Conservation (phyloP, 2,329 filamentous ascomycete genomes). For the Cladosporium sp. region DNA sequence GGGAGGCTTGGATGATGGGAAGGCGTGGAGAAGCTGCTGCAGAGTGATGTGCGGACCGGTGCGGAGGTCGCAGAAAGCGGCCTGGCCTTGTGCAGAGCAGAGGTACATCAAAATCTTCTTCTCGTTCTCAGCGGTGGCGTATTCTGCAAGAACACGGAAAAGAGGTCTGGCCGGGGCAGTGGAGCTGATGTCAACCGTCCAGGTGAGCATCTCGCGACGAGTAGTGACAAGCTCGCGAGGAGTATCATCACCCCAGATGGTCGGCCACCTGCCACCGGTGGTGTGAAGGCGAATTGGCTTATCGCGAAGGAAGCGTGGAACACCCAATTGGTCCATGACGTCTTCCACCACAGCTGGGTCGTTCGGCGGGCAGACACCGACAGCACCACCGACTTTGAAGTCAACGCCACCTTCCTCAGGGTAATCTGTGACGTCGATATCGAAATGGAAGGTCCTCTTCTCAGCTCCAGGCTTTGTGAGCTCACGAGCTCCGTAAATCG, state of each 20-base stretch:
- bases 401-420: slow-evolving; percentile 79
- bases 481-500: slow-evolving; percentile 77
- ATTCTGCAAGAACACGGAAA: slow-evolving; percentile 79
- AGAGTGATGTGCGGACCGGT: slow-evolving; percentile 82
- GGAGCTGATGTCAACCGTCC: slow-evolving; percentile 92
- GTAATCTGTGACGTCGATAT: slow-evolving; percentile 94
- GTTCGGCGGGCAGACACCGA: slow-evolving; percentile 90
- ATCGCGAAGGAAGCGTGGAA: slow-evolving; percentile 79
- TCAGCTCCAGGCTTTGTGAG: slow-evolving; percentile 84
- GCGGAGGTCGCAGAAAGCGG: slow-evolving; percentile 85
- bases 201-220: slow-evolving; percentile 84
- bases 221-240: slow-evolving; percentile 84
- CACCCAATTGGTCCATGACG: slow-evolving; percentile 73
- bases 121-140: slow-evolving; percentile 75
- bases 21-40: slow-evolving; percentile 81
- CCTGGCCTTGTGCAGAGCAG: slow-evolving; percentile 85
- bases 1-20: slow-evolving; percentile 86
- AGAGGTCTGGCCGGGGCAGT: slow-evolving; percentile 86
- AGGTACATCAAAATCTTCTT: slow-evolving; percentile 85
- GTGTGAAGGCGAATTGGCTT: slow-evolving; percentile 79
- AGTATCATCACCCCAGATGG: slow-evolving; percentile 92
- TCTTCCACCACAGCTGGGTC: slow-evolving; percentile 72
- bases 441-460: slow-evolving; percentile 97
- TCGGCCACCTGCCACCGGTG: slow-evolving; percentile 82
- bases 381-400: slow-evolving; percentile 94